Percentiles rank a stretch among this genome's conserved stretches.
Evolutionary conservation across 257 asterid species (phyloP).

Genomic region (Primulina tabacum): DNA sequence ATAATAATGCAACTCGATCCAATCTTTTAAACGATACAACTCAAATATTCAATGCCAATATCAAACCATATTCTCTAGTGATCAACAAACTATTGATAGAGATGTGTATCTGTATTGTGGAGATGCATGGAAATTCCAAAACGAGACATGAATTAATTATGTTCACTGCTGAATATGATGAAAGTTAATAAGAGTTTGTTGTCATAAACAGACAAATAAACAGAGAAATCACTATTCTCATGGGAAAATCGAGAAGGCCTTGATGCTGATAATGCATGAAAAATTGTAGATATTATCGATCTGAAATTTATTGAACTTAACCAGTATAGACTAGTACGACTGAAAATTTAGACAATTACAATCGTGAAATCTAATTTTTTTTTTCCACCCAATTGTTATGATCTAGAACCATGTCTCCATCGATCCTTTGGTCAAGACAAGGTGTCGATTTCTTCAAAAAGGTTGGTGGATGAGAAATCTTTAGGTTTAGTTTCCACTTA

Average conservation of each 20-base stretch:
- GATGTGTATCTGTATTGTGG: not conserved
- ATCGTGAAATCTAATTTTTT: not conserved
- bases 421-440: conserved; percentile 32
- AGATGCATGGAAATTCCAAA: not conserved
- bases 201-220: too few species aligned
- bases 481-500: conserved; percentile 1
- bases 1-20: not conserved
- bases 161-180: too few species aligned
- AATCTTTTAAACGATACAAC: too few species aligned
- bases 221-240: not conserved
- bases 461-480: conserved; percentile 36
- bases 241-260: not conserved
- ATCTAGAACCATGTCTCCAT: conserved; percentile 35
- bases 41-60: too few species aligned
- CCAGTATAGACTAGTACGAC: not conserved
- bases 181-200: too few species aligned
- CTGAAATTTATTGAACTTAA: not conserved
- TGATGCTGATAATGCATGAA: not conserved
- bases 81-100: not conserved
- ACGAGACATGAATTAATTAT: too few species aligned
- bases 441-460: conserved; percentile 57
- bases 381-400: not conserved
- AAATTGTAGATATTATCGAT: too few species aligned
- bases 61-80: not conserved
- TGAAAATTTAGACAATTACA: not conserved